A percentile compares a stretch with the other conserved stretches of the same genome.
Conservation (phyloP, 2,329 filamentous ascomycete genomes). For the Colletotrichum tabaci region DNA sequence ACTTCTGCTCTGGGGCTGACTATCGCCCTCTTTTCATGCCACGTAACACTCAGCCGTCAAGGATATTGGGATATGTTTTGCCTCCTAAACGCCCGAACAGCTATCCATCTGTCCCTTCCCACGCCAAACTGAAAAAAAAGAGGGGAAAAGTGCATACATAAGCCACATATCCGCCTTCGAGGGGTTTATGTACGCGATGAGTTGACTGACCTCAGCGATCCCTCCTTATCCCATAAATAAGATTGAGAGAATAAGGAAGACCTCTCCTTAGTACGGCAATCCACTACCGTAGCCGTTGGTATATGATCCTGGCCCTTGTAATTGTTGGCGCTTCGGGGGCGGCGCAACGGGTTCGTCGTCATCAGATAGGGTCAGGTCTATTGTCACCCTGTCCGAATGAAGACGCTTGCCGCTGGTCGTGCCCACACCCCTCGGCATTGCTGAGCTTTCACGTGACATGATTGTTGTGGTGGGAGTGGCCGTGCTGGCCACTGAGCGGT, state of each 20-base stretch:
- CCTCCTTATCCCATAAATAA: background rate
- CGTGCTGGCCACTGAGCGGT: constrained; percentile 52
- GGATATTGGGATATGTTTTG: constrained; percentile 29
- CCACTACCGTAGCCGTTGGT: constrained; percentile 33
- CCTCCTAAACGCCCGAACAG: constrained; percentile 39
- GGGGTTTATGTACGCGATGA: constrained; percentile 32
- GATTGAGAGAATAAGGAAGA: background rate
- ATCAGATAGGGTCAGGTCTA: constrained; percentile 71
- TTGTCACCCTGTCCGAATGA: constrained; percentile 62
- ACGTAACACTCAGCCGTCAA: constrained; percentile 15
- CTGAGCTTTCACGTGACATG: constrained; percentile 55
- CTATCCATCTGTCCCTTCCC: constrained; percentile 36
- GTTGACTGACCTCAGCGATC: constrained; percentile 4
- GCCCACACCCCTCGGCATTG: constrained; percentile 53
- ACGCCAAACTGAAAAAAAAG: constrained; percentile 35
- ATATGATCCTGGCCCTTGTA: constrained; percentile 33
- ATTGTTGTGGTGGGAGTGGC: constrained; percentile 56
- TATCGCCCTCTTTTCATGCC: constrained; percentile 12
- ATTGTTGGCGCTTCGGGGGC: constrained; percentile 63
- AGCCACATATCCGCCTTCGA: constrained; percentile 15
- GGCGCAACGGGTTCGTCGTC: constrained; percentile 68
- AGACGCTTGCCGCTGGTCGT: constrained; percentile 63
- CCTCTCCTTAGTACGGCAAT: constrained; percentile 15
- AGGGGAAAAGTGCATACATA: constrained; percentile 20
- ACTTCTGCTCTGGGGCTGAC: constrained; percentile 7